These are phyloP conservation scores for Erodium maritimum DNA, from an alignment of 345 rosid genomes.

Conservation along the genomic window DNA sequence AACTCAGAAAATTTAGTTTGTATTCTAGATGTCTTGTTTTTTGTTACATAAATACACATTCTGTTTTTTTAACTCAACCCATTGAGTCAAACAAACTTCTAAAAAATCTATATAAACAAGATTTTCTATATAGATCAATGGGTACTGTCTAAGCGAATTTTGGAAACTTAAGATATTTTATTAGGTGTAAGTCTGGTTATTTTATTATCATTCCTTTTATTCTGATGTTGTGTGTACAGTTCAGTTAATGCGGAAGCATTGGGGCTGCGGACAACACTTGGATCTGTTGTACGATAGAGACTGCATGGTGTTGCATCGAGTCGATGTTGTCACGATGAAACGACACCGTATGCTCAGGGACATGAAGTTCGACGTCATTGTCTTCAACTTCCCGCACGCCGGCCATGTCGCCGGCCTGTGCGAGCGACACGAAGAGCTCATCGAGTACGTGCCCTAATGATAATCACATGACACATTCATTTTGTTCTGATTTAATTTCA, in stretches of 20 bases:
- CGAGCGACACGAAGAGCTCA: neutral
- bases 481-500: no score
- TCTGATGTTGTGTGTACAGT: neutral
- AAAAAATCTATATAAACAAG: no score
- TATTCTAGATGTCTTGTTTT: no score
- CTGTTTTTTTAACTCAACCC: no score
- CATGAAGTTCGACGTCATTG: slow-evolving; percentile 8
- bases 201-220: neutral
- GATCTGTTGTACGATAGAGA: neutral
- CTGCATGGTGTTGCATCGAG: slow-evolving; percentile 4
- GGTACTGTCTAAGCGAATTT: no score
- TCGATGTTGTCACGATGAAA: slow-evolving; percentile 1
- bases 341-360: neutral
- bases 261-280: neutral
- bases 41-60: no score
- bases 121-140: no score
- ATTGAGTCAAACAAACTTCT: no score
- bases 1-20: no score
- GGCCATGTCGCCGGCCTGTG: neutral
- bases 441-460: slow-evolving; percentile 1
- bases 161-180: no score
- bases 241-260: neutral
- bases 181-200: no score
- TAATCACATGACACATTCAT: no score
- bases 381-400: slow-evolving; percentile 10